A percentile compares a stretch with the other conserved stretches of the same genome.
Evolutionary conservation across 768 basidiomycete species (phyloP).

Genomic region (Suillus subaureus): DNA sequence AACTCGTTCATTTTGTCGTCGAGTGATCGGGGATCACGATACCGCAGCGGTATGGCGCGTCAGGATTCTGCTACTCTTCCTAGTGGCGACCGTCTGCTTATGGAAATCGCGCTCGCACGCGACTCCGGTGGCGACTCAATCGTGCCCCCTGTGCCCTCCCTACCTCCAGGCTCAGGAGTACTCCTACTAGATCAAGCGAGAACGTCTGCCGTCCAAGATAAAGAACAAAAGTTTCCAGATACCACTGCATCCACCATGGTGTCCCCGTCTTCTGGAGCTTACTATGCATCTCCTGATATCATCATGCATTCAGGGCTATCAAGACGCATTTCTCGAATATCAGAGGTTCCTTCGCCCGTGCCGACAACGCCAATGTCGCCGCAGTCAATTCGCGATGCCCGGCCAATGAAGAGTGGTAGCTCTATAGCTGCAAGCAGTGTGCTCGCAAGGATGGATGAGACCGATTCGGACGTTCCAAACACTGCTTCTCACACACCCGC

Average conservation of each 20-base stretch:
- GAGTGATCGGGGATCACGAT: constrained; percentile 51
- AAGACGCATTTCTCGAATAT: constrained; percentile 40
- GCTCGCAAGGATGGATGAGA: constrained; percentile 5
- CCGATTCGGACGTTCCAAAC: constrained; percentile 18
- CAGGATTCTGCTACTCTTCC: constrained; percentile 77
- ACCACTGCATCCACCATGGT: constrained; percentile 19
- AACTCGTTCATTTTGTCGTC: constrained; percentile 61
- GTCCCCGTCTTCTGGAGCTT: constrained; percentile 16
- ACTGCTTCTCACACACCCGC: constrained; percentile 18
- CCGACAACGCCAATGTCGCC: constrained; percentile 19
- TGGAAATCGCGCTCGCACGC: constrained; percentile 22
- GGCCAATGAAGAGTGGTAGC: constrained; percentile 1
- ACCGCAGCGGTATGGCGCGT: constrained; percentile 54
- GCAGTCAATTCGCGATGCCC: constrained; percentile 11
- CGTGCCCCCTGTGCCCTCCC: constrained; percentile 48
- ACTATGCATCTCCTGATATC: constrained; percentile 23
- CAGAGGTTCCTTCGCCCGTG: constrained; percentile 37
- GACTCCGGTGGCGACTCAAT: constrained; percentile 28
- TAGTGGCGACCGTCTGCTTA: constrained; percentile 46
- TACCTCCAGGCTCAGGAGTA: constrained; percentile 29
- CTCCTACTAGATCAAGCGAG: constrained; percentile 7
- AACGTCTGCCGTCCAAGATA: constrained; percentile 8
- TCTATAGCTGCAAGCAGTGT: constrained; percentile 4
- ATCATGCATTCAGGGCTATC: constrained; percentile 12
- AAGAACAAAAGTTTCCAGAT: not conserved